Evolutionary conservation across 2,329 filamentous ascomycete genomes (phyloP).

Genomic region (Botrytis pseudocinerea): DNA sequence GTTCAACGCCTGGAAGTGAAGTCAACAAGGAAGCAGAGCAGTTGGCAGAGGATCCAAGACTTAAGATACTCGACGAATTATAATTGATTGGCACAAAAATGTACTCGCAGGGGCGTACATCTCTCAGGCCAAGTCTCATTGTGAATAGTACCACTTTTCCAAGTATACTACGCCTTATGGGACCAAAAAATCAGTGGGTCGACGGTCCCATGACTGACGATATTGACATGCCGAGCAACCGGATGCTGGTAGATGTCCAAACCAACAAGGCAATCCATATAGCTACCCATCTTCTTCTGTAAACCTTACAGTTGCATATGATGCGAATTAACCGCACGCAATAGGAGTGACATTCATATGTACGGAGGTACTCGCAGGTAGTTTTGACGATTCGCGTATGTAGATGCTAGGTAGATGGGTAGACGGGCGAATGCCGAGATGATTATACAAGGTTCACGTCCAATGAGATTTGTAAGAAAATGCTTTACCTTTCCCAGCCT

Average conservation of each 20-base stretch:
- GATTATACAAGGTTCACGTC: neutral
- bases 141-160: constrained; percentile 5
- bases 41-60: constrained; percentile 36
- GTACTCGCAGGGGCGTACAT: constrained; percentile 5
- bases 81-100: constrained; percentile 26
- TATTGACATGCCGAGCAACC: constrained; percentile 10
- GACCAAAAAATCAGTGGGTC: constrained; percentile 8
- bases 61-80: constrained; percentile 41
- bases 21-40: constrained; percentile 25
- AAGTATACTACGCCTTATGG: constrained; percentile 7
- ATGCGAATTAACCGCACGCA: neutral
- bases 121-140: neutral
- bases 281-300: neutral
- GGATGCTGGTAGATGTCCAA: neutral
- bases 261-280: neutral
- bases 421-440: neutral
- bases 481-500: neutral
- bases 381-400: neutral
- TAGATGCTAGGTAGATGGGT: neutral
- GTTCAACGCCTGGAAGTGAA: constrained; percentile 15
- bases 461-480: neutral
- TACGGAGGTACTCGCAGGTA: neutral
- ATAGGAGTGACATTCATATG: neutral
- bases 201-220: neutral
- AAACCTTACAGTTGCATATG: neutral